Base-by-base conservation (phyloP, 1,284 basidiomycete genomes). In the Trichosporon sp. region DNA sequence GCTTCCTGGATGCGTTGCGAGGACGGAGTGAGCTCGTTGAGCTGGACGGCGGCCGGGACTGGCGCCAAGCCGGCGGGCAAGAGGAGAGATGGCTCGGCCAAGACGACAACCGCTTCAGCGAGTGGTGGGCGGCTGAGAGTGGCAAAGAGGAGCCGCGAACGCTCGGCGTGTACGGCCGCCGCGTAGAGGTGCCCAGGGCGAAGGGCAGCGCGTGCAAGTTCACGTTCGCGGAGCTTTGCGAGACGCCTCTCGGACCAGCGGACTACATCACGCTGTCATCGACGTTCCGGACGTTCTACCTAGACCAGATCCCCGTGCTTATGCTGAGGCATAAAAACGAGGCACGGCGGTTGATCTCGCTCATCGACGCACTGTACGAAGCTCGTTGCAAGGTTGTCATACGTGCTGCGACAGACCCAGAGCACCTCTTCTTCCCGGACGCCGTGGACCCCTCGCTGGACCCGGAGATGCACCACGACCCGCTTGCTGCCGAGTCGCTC, bases 251-350 rank as follows among this genome's bases (percentile, higher is more conserved):
- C 0, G 88, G 88, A 0, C 83, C 87, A 1, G 88, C 88, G 9
- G 88, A 90, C 75, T 90, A 89, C 73, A 80, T 89, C 44, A 85
- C 86, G 0, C 77, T 90, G 9, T 85, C 86, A 0, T 85, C 85
- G 0, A 83, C 81, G 1, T 88, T 83, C 69, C 81, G 83, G 62
- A 87, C 85, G 0, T 78, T 89, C 61, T 82, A 85, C 67, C 82
- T 90, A 60, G 85, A 85, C 56, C 79, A 84, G 34, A 83, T 89
- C 19, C 87, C 88, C 0, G 70, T 86, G 31, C 81, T 89, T 2
- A 82, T 82, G 13, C 78, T 88, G 3, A 72, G 71, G 37, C 68
- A 76, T 64, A 90, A 89, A 81, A 88, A 90, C 74, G 86, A 89
- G 77, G 88, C 88, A 3, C 79, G 87, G 11, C 80, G 88, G 3